phyloP scores from a whole-genome alignment of 441 rosid species.

The Brassica hybrid region DNA sequence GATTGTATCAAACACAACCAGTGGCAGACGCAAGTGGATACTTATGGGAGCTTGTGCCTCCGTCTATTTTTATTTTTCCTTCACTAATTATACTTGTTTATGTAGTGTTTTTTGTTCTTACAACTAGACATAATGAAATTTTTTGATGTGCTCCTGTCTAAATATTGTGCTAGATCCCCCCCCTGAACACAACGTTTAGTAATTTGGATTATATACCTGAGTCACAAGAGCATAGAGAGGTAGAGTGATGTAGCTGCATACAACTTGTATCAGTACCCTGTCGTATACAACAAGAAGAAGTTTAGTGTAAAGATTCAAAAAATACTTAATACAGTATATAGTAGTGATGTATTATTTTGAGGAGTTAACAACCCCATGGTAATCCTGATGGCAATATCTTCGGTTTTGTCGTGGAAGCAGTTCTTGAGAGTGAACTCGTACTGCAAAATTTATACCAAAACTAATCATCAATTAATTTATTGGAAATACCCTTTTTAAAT shows the following conservation, averaged over 20 bases:
- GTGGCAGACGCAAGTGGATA: no score
- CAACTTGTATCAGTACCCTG: slow-evolving; percentile 65
- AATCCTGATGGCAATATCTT: slow-evolving; percentile 68
- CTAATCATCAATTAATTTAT: neutral
- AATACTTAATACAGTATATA: slow-evolving; percentile 40
- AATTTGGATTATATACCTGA: slow-evolving; percentile 56
- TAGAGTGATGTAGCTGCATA: slow-evolving; percentile 94
- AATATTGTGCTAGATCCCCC: no score
- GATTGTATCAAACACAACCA: no score
- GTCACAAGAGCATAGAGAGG: slow-evolving; percentile 96
- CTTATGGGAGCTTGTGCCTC: no score
- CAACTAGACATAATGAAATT: no score
- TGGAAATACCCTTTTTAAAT: neutral
- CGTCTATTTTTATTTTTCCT: no score
- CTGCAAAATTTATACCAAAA: slow-evolving; percentile 36
- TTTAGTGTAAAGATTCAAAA: no score
- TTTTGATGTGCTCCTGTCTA: no score
- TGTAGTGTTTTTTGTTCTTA: no score
- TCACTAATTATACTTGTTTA: no score
- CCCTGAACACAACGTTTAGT: no score
- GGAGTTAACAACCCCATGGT: slow-evolving; percentile 72
- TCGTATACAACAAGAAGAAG: no score
- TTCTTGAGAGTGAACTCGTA: slow-evolving; percentile 53
- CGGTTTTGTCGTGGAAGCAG: slow-evolving; percentile 65
- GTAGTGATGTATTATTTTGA: neutral